Evolutionary conservation across 1,284 basidiomycete species (phyloP).

Genomic region (Lentinula novae-zelandiae): DNA sequence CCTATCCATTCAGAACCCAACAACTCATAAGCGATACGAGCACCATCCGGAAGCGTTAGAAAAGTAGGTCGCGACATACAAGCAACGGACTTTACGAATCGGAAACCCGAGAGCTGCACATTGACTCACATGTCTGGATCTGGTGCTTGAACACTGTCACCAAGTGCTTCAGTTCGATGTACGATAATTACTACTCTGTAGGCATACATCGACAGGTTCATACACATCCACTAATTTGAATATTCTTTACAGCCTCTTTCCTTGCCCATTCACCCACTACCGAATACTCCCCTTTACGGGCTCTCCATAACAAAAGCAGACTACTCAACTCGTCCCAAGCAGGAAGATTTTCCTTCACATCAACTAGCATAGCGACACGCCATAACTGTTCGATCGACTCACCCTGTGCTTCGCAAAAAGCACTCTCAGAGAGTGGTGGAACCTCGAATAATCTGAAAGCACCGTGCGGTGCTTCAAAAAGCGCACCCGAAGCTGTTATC

Average conservation of each 20-base stretch:
- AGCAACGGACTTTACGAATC: no score
- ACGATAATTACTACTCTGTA: no score
- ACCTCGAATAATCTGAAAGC: slow-evolving; percentile 37
- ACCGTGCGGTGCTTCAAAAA: slow-evolving; percentile 29
- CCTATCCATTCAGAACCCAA: slow-evolving; percentile 22
- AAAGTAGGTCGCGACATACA: slow-evolving; percentile 4
- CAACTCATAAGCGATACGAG: slow-evolving; percentile 28
- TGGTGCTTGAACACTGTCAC: no score
- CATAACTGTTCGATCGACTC: slow-evolving; percentile 54
- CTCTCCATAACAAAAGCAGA: slow-evolving; percentile 54
- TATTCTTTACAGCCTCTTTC: slow-evolving; percentile 15
- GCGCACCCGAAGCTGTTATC: background rate
- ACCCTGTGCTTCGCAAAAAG: slow-evolving; percentile 45
- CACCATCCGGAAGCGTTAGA: slow-evolving; percentile 25
- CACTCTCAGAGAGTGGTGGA: slow-evolving; percentile 16
- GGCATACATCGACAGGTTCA: no score
- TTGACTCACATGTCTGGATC: no score
- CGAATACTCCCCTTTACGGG: slow-evolving; percentile 32
- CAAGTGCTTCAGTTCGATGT: no score
- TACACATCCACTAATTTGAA: background rate
- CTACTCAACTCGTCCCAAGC: slow-evolving; percentile 52
- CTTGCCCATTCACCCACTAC: slow-evolving; percentile 48
- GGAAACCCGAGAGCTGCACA: no score
- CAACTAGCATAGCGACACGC: slow-evolving; percentile 45
- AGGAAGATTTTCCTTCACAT: slow-evolving; percentile 24